Evolutionary conservation across 768 basidiomycete species (phyloP).

Genomic region (Fomitopsis pulvina): DNA sequence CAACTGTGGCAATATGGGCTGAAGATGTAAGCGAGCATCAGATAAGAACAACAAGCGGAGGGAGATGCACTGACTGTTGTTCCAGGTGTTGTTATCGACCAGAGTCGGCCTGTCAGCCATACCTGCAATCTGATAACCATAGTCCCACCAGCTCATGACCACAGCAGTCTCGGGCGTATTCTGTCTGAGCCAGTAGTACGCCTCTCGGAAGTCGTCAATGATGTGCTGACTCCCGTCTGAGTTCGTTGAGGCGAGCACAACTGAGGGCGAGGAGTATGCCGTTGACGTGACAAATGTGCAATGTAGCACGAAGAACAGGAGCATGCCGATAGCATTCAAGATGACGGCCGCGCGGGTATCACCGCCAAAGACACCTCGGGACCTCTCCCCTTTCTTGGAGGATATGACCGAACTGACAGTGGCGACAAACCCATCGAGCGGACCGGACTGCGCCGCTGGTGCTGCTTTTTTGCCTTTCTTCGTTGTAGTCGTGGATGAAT

Average conservation of each 20-base stretch:
- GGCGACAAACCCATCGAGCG: constrained; percentile 36
- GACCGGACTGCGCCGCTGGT: constrained; percentile 22
- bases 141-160: constrained; percentile 99
- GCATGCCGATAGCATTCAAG: constrained; percentile 66
- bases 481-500: constrained; percentile 9
- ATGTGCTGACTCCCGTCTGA: constrained; percentile 87
- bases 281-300: constrained; percentile 94
- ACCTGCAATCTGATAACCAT: constrained; percentile 98
- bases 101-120: constrained; percentile 96
- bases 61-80: constrained; percentile 70
- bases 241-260: constrained; percentile 77
- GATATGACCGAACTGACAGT: constrained; percentile 26
- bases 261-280: constrained; percentile 97
- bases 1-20: constrained; percentile 98
- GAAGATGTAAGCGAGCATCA: constrained; percentile 4
- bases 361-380: constrained; percentile 69
- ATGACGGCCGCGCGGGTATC: constrained; percentile 78
- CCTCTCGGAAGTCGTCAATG: constrained; percentile 99
- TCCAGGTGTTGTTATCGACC: constrained; percentile 99
- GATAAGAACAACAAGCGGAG: not conserved
- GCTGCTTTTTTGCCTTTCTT: constrained; percentile 46
- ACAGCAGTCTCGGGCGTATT: constrained; percentile 91
- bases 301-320: constrained; percentile 89
- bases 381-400: constrained; percentile 29
- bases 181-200: constrained; percentile 97